Conservation (phyloP, 2,329 filamentous ascomycete species). For the Dothiorella sarmentorum region DNA sequence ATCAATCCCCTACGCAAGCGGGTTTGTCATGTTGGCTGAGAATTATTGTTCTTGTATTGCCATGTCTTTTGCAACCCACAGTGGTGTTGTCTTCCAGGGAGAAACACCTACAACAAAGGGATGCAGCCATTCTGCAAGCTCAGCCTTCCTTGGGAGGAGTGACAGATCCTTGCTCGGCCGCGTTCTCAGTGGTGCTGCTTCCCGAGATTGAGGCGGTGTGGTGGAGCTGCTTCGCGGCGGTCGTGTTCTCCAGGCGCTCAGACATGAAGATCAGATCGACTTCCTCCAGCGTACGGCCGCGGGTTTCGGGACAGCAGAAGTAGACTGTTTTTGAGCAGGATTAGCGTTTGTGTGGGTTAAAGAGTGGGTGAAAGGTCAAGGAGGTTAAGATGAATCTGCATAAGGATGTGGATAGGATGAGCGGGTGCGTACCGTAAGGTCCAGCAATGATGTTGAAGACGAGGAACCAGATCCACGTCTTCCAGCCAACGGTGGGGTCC, state of each 20-base stretch:
- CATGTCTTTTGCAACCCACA: neutral
- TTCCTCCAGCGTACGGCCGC: conserved; percentile 29
- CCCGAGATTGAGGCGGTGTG: neutral
- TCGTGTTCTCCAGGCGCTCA: conserved; percentile 8
- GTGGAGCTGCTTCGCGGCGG: conserved; percentile 16
- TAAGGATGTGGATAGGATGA: neutral
- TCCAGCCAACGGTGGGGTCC: conserved; percentile 30
- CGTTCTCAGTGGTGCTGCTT: neutral
- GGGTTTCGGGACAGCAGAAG: conserved; percentile 29
- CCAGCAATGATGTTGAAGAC: conserved; percentile 33
- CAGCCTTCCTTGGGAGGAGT: neutral
- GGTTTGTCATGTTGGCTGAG: too few species aligned
- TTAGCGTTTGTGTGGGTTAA: neutral
- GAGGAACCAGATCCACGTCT: conserved; percentile 34
- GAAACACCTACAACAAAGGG: neutral
- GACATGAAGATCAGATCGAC: conserved; percentile 23
- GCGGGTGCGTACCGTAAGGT: conserved; percentile 24
- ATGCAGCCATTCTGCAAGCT: neutral
- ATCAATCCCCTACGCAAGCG: too few species aligned
- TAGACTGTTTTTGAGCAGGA: conserved; percentile 21
- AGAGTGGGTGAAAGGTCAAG: neutral
- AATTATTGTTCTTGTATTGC: too few species aligned
- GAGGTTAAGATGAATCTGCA: neutral
- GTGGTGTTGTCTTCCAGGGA: neutral
- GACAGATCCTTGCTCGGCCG: neutral